Evolutionary conservation across 164 flowering plant species (phyloP).

Genomic region (Chimonanthus praecox): DNA sequence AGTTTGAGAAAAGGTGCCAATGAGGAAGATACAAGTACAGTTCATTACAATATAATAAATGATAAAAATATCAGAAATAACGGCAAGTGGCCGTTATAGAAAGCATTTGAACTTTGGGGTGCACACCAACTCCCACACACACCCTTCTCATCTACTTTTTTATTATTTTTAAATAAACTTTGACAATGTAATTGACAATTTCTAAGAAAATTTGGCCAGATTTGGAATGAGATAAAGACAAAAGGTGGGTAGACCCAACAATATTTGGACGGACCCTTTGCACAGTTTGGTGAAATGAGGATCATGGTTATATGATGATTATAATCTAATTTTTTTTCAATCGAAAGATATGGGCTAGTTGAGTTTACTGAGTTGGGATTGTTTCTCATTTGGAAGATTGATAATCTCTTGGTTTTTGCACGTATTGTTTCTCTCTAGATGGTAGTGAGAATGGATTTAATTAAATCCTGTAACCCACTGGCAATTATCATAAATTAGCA

Average conservation of each 20-base stretch:
- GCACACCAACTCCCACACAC: background rate
- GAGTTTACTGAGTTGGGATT: background rate
- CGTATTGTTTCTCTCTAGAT: background rate
- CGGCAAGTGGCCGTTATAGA: background rate
- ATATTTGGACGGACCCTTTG: no score
- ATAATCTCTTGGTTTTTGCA: background rate
- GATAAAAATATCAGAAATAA: background rate
- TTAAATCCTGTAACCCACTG: background rate
- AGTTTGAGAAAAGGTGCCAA: no score
- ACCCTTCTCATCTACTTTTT: background rate
- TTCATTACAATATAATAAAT: no score
- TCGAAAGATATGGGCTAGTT: background rate
- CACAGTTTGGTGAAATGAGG: no score
- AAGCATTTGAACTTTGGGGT: background rate
- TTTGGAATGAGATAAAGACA: background rate
- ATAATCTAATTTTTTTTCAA: no score
- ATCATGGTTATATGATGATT: no score
- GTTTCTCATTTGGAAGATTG: background rate
- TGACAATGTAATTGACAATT: no score
- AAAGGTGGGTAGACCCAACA: no score
- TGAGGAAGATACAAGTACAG: no score
- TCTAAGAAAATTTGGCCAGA: background rate
- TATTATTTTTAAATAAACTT: no score
- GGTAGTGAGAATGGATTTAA: background rate
- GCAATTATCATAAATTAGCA: background rate